These are phyloP conservation scores for Sorghum bicolor DNA, from an alignment of 176 grass and related monocot genomes.

Conservation along the genomic window DNA sequence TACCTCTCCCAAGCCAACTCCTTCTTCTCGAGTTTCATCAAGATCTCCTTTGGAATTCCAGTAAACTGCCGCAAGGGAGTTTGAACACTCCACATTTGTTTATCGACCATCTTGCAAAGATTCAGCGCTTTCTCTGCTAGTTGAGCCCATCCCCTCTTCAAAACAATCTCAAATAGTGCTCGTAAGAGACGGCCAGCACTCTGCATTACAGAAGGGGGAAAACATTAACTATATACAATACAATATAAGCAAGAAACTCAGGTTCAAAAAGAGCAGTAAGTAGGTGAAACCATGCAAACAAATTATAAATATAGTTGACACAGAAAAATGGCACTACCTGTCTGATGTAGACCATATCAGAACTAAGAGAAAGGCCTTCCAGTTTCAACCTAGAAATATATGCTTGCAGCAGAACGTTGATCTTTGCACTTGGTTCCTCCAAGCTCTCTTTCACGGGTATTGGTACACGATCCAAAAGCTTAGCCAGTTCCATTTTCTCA, in stretches of 20 bases:
- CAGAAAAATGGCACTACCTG: conserved; percentile 50
- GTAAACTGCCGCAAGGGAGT: conserved; percentile 82
- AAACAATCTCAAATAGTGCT: conserved; percentile 81
- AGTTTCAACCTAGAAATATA: conserved; percentile 91
- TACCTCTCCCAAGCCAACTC: conserved; percentile 94
- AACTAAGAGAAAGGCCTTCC: conserved; percentile 84
- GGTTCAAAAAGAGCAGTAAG: background rate
- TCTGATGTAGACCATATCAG: conserved; percentile 93
- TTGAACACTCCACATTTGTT: conserved; percentile 96
- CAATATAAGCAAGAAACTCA: conserved; percentile 21
- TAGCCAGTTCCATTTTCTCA: conserved; percentile 95
- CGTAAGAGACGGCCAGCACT: conserved; percentile 85
- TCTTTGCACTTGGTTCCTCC: conserved; percentile 97
- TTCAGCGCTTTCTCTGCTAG: conserved; percentile 89
- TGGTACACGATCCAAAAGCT: conserved; percentile 88
- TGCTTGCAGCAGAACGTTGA: conserved; percentile 92
- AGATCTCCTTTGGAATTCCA: conserved; percentile 89
- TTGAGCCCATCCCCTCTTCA: conserved; percentile 96
- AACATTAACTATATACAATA: conserved; percentile 38
- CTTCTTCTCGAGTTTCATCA: conserved; percentile 97
- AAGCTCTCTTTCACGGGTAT: conserved; percentile 99
- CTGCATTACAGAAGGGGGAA: conserved; percentile 43
- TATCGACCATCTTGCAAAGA: conserved; percentile 97
- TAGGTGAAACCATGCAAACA: background rate
- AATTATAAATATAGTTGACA: background rate